Percentiles rank a stretch among this genome's conserved stretches.
These are phyloP conservation scores for Corymbia maculata DNA, from an alignment of 345 rosid species.

Conservation along the genomic window DNA sequence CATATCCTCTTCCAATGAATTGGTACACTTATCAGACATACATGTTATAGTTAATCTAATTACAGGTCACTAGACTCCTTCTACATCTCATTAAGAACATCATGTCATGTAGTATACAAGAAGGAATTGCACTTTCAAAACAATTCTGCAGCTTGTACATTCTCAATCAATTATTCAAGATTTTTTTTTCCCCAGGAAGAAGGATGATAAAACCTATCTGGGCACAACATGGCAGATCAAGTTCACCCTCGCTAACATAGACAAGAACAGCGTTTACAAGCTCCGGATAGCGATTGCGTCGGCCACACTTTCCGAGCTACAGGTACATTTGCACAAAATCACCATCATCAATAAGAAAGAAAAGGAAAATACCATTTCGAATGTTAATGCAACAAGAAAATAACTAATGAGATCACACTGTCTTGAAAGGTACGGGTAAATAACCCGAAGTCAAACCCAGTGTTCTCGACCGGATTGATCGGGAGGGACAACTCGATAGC, in stretches of 20 bases:
- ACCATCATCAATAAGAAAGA: background rate
- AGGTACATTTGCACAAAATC: slow-evolving; percentile 22
- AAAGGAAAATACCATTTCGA: background rate
- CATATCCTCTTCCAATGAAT: background rate
- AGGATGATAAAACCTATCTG: slow-evolving; percentile 24
- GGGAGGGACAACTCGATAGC: slow-evolving; percentile 86
- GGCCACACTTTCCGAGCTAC: slow-evolving; percentile 57
- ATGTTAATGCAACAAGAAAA: background rate
- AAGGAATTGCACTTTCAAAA: background rate
- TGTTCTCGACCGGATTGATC: slow-evolving; percentile 58
- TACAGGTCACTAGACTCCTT: background rate
- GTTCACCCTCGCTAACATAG: slow-evolving; percentile 30
- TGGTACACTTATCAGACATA: background rate
- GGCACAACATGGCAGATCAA: slow-evolving; percentile 77
- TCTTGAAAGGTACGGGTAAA: slow-evolving; percentile 46
- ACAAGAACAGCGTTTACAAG: slow-evolving; percentile 27
- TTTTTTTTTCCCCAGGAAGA: slow-evolving; percentile 22
- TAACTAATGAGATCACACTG: background rate
- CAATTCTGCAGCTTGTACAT: background rate
- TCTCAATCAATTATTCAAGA: background rate
- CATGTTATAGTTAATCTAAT: background rate
- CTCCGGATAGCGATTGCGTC: slow-evolving; percentile 70
- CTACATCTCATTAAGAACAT: background rate
- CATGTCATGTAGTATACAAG: background rate
- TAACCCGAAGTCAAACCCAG: slow-evolving; percentile 17